Base-by-base conservation (phyloP, 805 yeast genomes). In the Yamadazyma takamatsuzukensis region DNA sequence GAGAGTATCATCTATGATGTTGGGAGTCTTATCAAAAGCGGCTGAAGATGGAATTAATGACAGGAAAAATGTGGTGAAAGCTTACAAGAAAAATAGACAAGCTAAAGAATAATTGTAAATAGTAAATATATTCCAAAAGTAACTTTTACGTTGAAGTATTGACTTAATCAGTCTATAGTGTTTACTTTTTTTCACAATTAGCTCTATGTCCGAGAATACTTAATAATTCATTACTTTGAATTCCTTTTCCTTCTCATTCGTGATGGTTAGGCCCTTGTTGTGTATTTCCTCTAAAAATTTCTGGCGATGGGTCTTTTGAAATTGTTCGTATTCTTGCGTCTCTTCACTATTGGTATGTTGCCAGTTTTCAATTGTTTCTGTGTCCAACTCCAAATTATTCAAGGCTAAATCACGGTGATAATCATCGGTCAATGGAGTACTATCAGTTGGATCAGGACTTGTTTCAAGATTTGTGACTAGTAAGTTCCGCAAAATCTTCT, bases 1-100 rank as follows among this genome's bases (percentile, higher is more conserved):
- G 37, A 76, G 98, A 57, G 75, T 95, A 6, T 78, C 83, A 7
- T 81, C 85, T 43, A 67, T 93, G 44, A 73, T 93, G 46, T 64
- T 78, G 34, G 97, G 97, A 38, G 80, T 89, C 13, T 69, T 93
- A 40, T 80, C 93, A 15, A 80, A 74, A 51, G 89, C 97, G 11
- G 97, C 93, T 18, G 80, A 83, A 54, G 71, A 69, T 30, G 98
- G 98, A 25, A 68, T 78, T 38, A 60, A 70, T 26, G 69, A 65
- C 44, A 74, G 95, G 51, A 56, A 77, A 33, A 59, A 40, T 18
- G 36, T 40, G 11, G 43, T 54, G 22, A 41, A 41, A 14, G 35
- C 11, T 19, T 19, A 15, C 27, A 6, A 25, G 24, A 15, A 11
- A 15, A 12, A 15, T 18, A 19, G 22, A 19, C 8, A 11, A 8